Evolutionary conservation across 306 rosid genomes (phyloP), one percentile per base, ranked within the genome.

Genomic region (Prunus mira): DNA sequence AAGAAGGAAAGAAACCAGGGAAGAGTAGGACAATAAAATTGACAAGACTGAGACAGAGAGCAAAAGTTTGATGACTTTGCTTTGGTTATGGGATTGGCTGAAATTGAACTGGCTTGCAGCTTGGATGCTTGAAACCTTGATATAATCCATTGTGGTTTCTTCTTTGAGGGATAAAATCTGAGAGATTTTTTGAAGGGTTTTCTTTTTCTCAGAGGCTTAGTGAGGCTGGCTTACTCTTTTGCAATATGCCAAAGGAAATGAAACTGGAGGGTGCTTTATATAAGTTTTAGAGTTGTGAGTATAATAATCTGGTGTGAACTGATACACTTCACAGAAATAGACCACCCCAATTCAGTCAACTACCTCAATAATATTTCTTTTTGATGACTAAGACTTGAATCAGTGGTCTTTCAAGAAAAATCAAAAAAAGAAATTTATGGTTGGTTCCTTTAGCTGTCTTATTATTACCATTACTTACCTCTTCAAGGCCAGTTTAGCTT

Each of bases 41-140:
- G 82, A 82, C 1, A 85, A 66, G 1, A 88, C 43, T 12, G 87
- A 86, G 49, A 84, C 41, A 8, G 83, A 79, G 32, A 91, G 71
- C 5, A 91, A 24, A 54, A 86, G 13, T 72, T 85, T 84, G 58
- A 82, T 84, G 61, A 78, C 54, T 60, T 47, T 81, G 65, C 52
- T 63, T 6, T 7, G 67, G 71, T 46, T 75, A 54, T 50, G 34
- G 58, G 77, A 73, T 18, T 72, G 76, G 45, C 22, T 58, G 46
- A 72, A 72, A 10, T 22, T 43, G 49, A 20, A 63, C 30, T 63
- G 67, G 67, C 41, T 68, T 9, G 68, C 43, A 52, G 50, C 4
- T 46, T 63, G 69, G 24, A 22, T 12, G 60, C 51, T 60, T 17
- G 79, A 65, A 38, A 49, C 47, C 27, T 22, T 66, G 32, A 78